These are phyloP conservation scores for Teunomyces panamensis DNA, from an alignment of 805 yeast genomes.

Conservation along the genomic window DNA sequence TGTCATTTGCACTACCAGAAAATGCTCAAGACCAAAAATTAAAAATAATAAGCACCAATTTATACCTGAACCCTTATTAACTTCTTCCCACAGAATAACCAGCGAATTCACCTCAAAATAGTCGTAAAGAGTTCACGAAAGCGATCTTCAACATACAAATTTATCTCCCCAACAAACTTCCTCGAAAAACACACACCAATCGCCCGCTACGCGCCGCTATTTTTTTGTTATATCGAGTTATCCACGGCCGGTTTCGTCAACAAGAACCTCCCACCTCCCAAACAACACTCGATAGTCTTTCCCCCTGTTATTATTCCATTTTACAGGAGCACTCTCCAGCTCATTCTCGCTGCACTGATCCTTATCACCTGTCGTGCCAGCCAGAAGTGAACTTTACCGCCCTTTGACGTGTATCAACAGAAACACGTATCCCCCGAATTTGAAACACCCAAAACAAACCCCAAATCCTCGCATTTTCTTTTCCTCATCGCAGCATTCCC, in stretches of 20 bases:
- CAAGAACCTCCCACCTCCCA: not conserved
- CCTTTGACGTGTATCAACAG: not conserved
- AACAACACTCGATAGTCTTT: too few species aligned
- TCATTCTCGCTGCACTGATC: not conserved
- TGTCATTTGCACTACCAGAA: constrained; percentile 6
- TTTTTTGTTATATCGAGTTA: not conserved
- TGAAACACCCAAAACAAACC: not conserved
- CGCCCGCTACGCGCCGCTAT: constrained; percentile 3
- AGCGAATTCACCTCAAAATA: not conserved
- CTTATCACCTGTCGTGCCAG: not conserved
- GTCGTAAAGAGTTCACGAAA: not conserved
- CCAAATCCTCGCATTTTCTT: constrained; percentile 2
- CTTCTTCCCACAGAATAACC: not conserved
- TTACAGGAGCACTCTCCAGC: not conserved
- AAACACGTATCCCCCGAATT: constrained; percentile 2
- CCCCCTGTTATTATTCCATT: not conserved
- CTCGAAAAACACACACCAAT: not conserved
- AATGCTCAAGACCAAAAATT: constrained; percentile 4
- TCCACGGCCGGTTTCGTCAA: not conserved
- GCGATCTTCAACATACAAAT: not conserved
- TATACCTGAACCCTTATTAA: not conserved
- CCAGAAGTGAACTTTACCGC: not conserved
- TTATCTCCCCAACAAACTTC: not conserved
- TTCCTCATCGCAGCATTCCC: not conserved
- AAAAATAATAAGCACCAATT: not conserved